These are phyloP conservation scores for Chionographis japonica DNA, from an alignment of 106 monocot species.

Conservation along the genomic window DNA sequence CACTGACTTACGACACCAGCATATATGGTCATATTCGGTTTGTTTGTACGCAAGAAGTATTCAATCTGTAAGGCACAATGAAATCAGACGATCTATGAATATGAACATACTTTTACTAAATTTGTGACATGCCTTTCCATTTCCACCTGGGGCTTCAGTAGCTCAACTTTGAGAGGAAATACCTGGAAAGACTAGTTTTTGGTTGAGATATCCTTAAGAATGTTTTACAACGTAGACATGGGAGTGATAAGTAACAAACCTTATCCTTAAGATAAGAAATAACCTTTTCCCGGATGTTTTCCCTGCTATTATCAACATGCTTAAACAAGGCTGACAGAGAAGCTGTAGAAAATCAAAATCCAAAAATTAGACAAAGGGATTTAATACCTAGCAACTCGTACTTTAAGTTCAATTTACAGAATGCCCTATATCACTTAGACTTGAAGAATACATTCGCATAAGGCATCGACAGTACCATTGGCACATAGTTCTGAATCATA, in stretches of 20 bases:
- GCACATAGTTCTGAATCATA: no score
- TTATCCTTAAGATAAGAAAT: conserved; percentile 92
- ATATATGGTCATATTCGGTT: neutral
- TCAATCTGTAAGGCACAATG: neutral
- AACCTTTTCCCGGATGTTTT: conserved; percentile 92
- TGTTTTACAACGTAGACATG: neutral
- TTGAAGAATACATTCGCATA: no score
- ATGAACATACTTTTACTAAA: conserved; percentile 68
- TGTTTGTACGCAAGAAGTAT: neutral
- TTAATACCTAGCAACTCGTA: no score
- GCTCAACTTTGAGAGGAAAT: conserved; percentile 91
- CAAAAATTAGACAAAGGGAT: neutral
- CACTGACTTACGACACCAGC: neutral
- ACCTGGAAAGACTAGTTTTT: conserved; percentile 37
- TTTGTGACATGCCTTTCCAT: conserved; percentile 97
- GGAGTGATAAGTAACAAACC: conserved; percentile 8
- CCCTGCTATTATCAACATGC: conserved; percentile 75
- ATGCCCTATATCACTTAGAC: no score
- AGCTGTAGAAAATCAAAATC: conserved; percentile 33
- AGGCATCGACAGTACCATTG: no score
- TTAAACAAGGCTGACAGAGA: conserved; percentile 86
- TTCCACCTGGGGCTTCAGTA: conserved; percentile 88
- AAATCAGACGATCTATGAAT: neutral
- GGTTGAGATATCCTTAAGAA: neutral
- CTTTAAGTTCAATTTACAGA: no score